These are phyloP conservation scores for Monilinia aucupariae DNA, from an alignment of 2,329 filamentous ascomycete species.

Conservation along the genomic window DNA sequence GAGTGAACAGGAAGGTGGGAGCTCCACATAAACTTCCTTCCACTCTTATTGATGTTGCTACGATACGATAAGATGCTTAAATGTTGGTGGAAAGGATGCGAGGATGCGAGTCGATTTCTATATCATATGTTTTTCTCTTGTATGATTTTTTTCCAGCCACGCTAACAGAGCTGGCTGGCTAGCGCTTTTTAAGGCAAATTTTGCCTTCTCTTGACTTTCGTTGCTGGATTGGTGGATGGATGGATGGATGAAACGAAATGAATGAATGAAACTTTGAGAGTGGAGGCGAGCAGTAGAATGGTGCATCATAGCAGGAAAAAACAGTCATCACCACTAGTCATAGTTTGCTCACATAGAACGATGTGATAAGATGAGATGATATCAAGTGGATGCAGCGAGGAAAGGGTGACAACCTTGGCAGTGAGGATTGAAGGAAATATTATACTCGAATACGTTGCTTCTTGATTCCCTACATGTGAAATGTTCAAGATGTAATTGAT, in stretches of 20 bases:
- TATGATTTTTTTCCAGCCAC: not conserved
- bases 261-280: not conserved
- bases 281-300: not conserved
- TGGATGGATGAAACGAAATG: not conserved
- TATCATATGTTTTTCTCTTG: not conserved
- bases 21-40: not conserved
- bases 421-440: not conserved
- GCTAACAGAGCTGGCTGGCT: not conserved
- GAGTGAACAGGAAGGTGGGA: not conserved
- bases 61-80: not conserved
- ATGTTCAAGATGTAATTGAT: too few species aligned
- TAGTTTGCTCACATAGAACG: not conserved
- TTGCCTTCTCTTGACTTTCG: not conserved
- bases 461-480: too few species aligned
- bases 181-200: not conserved
- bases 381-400: not conserved
- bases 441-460: not conserved
- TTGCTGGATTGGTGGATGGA: not conserved
- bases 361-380: not conserved
- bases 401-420: not conserved
- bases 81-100: not conserved
- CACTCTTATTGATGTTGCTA: not conserved
- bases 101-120: not conserved
- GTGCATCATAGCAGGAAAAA: not conserved
- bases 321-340: not conserved